A percentile compares a stretch with the other conserved stretches of the same genome.
phyloP scores from a whole-genome alignment of 768 basidiomycete species.

The Russula sp. region DNA sequence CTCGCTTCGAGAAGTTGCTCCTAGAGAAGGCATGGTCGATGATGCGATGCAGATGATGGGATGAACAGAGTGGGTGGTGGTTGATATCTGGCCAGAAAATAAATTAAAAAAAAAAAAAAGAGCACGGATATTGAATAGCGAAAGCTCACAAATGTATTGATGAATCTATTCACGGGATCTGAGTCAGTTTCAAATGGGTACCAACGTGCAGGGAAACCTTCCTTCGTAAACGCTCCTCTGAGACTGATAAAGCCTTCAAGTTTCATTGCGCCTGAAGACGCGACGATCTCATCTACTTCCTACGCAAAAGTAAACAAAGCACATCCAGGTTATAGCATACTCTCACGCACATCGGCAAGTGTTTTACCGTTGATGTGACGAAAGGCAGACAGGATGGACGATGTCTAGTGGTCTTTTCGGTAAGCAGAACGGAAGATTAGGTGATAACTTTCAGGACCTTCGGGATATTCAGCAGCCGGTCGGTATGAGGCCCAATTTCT shows the following conservation, averaged over 20 bases:
- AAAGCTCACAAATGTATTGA: conserved; percentile 76
- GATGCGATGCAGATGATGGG: conserved; percentile 56
- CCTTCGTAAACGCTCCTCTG: conserved; percentile 69
- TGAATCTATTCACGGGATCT: conserved; percentile 47
- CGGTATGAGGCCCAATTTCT: conserved; percentile 35
- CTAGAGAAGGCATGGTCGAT: conserved; percentile 61
- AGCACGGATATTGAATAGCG: conserved; percentile 4
- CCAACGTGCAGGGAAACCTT: conserved; percentile 28
- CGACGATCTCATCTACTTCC: conserved; percentile 63
- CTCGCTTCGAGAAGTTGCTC: conserved; percentile 73
- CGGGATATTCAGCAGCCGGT: conserved; percentile 52
- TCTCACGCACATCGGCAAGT: conserved; percentile 53
- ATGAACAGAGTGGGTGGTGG: conserved; percentile 55
- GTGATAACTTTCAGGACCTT: conserved; percentile 42
- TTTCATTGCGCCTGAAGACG: conserved; percentile 42
- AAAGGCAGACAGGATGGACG: conserved; percentile 61
- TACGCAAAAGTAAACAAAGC: conserved; percentile 30
- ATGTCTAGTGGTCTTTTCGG: conserved; percentile 40
- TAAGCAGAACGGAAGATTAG: background rate
- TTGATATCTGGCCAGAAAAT: conserved; percentile 59
- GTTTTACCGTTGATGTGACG: conserved; percentile 68
- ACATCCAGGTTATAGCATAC: background rate
- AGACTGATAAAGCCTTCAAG: conserved; percentile 84
- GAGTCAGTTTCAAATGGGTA: conserved; percentile 16
- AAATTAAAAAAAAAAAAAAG: background rate